Evolutionary conservation across 345 rosid genomes (phyloP), one percentile per base, ranked within the genome.

Genomic region (Tarenaya hassleriana): DNA sequence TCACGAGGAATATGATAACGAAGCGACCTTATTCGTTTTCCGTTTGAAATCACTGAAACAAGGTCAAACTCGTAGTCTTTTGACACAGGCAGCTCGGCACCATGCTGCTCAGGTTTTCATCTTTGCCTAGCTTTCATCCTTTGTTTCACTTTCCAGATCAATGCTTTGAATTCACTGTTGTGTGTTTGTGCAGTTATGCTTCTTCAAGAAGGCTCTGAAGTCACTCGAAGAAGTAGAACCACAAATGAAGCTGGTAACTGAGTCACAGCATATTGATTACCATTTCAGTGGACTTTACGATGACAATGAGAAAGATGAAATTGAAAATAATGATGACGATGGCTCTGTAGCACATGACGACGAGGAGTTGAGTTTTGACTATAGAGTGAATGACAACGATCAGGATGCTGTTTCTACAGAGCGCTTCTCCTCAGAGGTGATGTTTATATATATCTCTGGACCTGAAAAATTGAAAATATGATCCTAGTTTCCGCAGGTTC

Each of bases 81-180:
- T 94, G 39, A 94, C 97, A 8, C 99, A 94, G 72, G 97, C 95
- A 56, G 95, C 94, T 51, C 76, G 94, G 24, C 99, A 94, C 70
- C 95, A 94, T 72, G 91, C 99, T 58, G 91, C 99, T 70, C 99
- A 94, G 99, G 99, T 94, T 70, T 61, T 66, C 52, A 32, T 67
- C 55, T 24, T n/a, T 58, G 4, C 31, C 21, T 20, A 10, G 49
- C 7, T 3, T 13, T 58, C 41, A 44, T 38, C 38, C 9, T 5
- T 49, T 12, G 60, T 49, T 63, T 47, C 14, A n/a, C 39, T 32
- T 59, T 33, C 39, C 34, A 41, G 44, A 34, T 13, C 45, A 47
- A 55, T 3, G 16, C 46, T 41, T 63, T 48, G 55, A 32, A 18
- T 3, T 9, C 18, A 29, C 41, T 33, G 56, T 44, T 51, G 42